phyloP scores from a whole-genome alignment of 106 monocot genomes.

The Gastrodia elata region DNA sequence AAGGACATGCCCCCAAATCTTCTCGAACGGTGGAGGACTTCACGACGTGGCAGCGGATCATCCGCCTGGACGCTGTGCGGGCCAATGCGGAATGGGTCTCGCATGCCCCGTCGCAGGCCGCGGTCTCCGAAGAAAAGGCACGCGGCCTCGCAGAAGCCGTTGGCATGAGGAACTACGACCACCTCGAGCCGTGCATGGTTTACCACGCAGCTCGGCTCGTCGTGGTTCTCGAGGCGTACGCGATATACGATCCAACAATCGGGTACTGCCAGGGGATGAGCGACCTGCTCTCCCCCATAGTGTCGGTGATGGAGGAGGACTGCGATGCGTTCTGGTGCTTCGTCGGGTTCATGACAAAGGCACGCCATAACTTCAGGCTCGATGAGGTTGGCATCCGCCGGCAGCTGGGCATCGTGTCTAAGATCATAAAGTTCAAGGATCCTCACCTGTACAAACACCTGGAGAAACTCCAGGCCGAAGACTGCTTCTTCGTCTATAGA shows the following conservation, averaged over 20 bases:
- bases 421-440: conserved; percentile 76
- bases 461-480: conserved; percentile 76
- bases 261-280: conserved; percentile 98
- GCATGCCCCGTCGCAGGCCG: conserved; percentile 50
- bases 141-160: conserved; percentile 34
- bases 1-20: conserved; percentile 10
- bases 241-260: conserved; percentile 69
- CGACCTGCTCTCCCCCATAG: conserved; percentile 73
- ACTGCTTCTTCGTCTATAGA: conserved; percentile 86
- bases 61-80: conserved; percentile 79
- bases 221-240: conserved; percentile 79
- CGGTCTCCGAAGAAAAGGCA: conserved; percentile 44
- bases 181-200: conserved; percentile 67
- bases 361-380: conserved; percentile 69
- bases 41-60: conserved; percentile 83
- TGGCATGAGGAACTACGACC: conserved; percentile 66
- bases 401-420: conserved; percentile 68
- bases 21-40: conserved; percentile 47
- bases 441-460: conserved; percentile 62
- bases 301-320: conserved; percentile 68
- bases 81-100: conserved; percentile 80
- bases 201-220: conserved; percentile 77
- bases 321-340: conserved; percentile 90
- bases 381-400: conserved; percentile 74
- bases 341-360: conserved; percentile 80